Percentiles rank a stretch among this genome's conserved stretches.
Conservation (phyloP, 768 basidiomycete genomes). For the Polyporus arcularius region DNA sequence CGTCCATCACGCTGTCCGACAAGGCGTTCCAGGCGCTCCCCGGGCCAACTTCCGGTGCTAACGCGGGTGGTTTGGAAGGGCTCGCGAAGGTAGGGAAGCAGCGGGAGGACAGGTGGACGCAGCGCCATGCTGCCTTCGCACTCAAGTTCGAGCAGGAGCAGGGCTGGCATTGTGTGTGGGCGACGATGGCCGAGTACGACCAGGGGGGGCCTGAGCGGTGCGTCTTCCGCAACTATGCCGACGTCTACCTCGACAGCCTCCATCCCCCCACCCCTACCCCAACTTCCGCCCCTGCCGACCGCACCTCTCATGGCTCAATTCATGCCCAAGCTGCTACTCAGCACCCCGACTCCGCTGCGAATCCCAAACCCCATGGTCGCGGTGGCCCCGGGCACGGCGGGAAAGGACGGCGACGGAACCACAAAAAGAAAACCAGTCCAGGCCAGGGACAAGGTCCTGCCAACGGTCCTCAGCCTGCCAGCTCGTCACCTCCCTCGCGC, state of each 20-base stretch:
- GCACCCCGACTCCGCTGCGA: background rate
- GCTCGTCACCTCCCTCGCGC: background rate
- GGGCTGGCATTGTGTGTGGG: slow-evolving; percentile 69
- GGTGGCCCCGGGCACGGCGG: background rate
- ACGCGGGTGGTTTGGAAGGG: background rate
- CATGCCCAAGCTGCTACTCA: background rate
- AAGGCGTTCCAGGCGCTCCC: slow-evolving; percentile 49
- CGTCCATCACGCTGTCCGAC: slow-evolving; percentile 55
- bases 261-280: slow-evolving; percentile 28
- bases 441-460: background rate
- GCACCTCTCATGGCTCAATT: background rate
- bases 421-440: slow-evolving; percentile 9
- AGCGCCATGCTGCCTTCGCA: slow-evolving; percentile 50
- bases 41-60: background rate
- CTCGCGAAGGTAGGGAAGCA: slow-evolving; percentile 22
- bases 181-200: slow-evolving; percentile 56
- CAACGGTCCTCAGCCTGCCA: background rate
- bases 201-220: slow-evolving; percentile 32
- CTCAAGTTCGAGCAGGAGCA: slow-evolving; percentile 52
- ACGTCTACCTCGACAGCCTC: slow-evolving; percentile 55
- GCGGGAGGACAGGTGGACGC: slow-evolving; percentile 42
- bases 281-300: background rate
- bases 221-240: slow-evolving; percentile 58
- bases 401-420: slow-evolving; percentile 5
- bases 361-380: background rate